phyloP scores from a whole-genome alignment of 2,329 filamentous ascomycete genomes.

The Aspergillus phoenicis region DNA sequence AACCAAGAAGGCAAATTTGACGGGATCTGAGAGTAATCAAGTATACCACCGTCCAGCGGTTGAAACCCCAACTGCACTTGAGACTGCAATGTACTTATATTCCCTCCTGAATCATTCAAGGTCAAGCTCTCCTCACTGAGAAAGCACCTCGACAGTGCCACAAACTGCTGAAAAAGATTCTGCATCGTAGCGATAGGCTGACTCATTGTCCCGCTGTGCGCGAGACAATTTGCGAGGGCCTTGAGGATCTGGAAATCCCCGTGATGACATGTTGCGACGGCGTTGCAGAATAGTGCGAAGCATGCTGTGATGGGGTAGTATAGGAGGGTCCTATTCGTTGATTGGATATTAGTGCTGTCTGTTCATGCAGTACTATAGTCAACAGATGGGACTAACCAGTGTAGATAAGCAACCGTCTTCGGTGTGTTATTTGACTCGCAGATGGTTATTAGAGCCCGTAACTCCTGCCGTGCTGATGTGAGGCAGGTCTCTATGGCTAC shows the following conservation, averaged over 20 bases:
- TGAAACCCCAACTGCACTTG: too few relatives aligned
- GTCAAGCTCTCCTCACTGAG: too few relatives aligned
- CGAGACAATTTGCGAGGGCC: conserved; percentile 18
- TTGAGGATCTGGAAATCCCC: conserved; percentile 25
- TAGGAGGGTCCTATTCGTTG: conserved; percentile 21
- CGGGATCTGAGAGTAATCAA: too few relatives aligned
- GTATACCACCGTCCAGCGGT: too few relatives aligned
- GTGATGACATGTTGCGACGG: conserved; percentile 20
- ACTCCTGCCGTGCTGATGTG: conserved; percentile 23
- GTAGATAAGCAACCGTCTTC: conserved; percentile 18
- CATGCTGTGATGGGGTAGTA: conserved; percentile 27
- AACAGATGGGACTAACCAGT: conserved; percentile 17
- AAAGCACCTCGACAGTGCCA: conserved; percentile 13
- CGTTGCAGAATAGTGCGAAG: conserved; percentile 28
- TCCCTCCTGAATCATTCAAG: too few relatives aligned
- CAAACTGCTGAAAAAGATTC: conserved; percentile 21
- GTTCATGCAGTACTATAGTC: too few relatives aligned
- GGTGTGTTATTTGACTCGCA: neutral
- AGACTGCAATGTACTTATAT: too few relatives aligned
- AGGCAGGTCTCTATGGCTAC: conserved; percentile 14
- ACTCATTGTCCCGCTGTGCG: conserved; percentile 19
- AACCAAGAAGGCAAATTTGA: too few relatives aligned
- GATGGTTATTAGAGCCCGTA: conserved; percentile 17
- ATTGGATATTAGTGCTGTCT: too few relatives aligned
- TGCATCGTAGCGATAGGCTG: conserved; percentile 19